Evolutionary conservation across 371 early-diverging fungal genomes (phyloP).

Genomic region (Syncephalis plumigaleata): DNA sequence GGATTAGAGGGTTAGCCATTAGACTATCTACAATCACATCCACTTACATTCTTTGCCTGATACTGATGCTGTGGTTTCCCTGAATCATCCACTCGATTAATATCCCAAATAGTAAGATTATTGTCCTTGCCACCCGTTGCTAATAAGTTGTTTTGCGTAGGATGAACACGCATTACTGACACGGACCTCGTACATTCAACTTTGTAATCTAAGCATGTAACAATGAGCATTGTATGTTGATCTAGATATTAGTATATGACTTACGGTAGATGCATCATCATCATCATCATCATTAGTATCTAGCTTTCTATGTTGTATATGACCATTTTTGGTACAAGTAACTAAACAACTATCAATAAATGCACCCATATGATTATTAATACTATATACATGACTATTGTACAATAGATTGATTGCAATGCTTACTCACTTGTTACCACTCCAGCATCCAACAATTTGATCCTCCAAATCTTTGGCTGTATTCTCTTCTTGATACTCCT

Average conservation of each 20-base stretch:
- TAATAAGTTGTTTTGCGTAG: slow-evolving; percentile 37
- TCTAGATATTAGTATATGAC: neutral
- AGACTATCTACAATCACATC: neutral
- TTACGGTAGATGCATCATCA: neutral
- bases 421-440: slow-evolving; percentile 29
- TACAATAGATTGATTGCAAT: slow-evolving; percentile 3
- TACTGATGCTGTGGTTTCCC: slow-evolving; percentile 15
- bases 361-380: too few species aligned
- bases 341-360: slow-evolving; percentile 17
- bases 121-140: slow-evolving; percentile 76
- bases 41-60: slow-evolving; percentile 39
- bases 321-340: slow-evolving; percentile 18
- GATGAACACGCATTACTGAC: slow-evolving; percentile 41
- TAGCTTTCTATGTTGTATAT: neutral
- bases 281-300: neutral
- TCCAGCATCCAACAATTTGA: slow-evolving; percentile 34
- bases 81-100: slow-evolving; percentile 17
- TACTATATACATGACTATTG: neutral
- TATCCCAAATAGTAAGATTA: slow-evolving; percentile 64
- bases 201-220: neutral
- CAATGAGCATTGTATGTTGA: neutral
- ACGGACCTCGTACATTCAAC: neutral
- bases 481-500: slow-evolving; percentile 22
- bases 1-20: too few species aligned
- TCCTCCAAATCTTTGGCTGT: slow-evolving; percentile 13